phyloP scores from a whole-genome alignment of 441 rosid species.

The Pelargonium hybrid region DNA sequence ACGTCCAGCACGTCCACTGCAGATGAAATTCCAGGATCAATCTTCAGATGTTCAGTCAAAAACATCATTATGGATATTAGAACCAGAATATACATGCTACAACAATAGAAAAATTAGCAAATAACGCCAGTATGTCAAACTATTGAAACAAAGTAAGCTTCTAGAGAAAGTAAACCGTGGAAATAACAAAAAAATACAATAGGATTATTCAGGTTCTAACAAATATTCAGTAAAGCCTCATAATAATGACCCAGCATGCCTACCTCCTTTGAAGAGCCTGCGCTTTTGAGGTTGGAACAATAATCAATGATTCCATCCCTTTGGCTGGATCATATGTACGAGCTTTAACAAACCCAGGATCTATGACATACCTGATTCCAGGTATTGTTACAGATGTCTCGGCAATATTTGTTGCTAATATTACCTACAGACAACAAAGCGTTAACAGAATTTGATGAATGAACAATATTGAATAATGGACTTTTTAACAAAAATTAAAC shows the following conservation, averaged over 20 bases:
- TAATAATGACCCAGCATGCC: constrained; percentile 3
- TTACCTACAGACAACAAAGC: constrained; percentile 40
- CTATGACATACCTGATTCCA: constrained; percentile 85
- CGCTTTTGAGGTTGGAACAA: constrained; percentile 83
- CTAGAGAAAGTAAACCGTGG: not conserved
- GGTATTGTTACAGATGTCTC: constrained; percentile 96
- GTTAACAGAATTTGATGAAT: constrained; percentile 3
- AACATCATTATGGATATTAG: not conserved
- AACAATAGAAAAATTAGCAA: not conserved
- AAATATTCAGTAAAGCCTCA: not conserved
- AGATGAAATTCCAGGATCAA: constrained; percentile 18
- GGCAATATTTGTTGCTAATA: constrained; percentile 88
- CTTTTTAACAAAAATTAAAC: too few species aligned
- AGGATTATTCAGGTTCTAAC: not conserved
- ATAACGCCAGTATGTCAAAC: not conserved
- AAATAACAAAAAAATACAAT: not conserved
- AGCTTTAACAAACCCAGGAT: constrained; percentile 89
- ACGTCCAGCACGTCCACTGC: constrained; percentile 97
- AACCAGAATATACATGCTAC: not conserved
- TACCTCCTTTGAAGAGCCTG: constrained; percentile 94
- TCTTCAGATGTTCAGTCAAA: constrained; percentile 5
- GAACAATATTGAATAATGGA: too few species aligned
- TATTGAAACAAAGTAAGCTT: not conserved
- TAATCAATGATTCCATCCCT: constrained; percentile 76
- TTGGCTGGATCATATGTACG: constrained; percentile 71